Evolutionary conservation across 129 eudicot genomes (phyloP).

Genomic region (Silybum marianum): DNA sequence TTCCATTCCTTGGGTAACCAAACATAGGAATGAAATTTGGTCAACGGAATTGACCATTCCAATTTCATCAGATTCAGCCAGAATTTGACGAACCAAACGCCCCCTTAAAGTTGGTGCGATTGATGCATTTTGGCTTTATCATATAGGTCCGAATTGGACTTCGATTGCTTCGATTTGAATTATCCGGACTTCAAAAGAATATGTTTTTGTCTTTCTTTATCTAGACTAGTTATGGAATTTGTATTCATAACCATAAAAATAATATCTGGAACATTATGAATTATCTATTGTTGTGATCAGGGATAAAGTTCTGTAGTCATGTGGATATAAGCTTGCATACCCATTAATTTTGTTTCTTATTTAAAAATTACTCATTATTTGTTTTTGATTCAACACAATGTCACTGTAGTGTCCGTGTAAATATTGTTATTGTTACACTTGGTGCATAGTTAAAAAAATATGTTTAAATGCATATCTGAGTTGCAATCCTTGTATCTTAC

Average conservation of each 20-base stretch:
- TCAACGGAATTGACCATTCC: no score
- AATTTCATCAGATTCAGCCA: no score
- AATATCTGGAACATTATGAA: no score
- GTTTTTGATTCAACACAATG: neutral
- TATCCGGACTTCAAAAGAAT: neutral
- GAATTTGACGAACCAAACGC: no score
- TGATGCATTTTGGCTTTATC: neutral
- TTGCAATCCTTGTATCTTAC: neutral
- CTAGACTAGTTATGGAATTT: no score
- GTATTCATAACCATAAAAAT: no score
- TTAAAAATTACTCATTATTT: neutral
- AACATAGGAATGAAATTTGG: no score
- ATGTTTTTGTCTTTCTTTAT: neutral
- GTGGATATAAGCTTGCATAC: neutral
- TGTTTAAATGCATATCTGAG: neutral
- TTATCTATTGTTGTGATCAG: neutral
- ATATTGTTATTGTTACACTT: neutral
- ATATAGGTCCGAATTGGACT: no score
- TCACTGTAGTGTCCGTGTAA: no score
- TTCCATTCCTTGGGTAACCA: no score
- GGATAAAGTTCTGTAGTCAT: no score
- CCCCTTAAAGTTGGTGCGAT: neutral
- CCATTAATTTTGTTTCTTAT: neutral
- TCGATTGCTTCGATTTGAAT: no score
- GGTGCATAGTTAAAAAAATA: neutral